Conservation (phyloP, 169 alveolate genomes). For the Plasmodium coatneyi region DNA sequence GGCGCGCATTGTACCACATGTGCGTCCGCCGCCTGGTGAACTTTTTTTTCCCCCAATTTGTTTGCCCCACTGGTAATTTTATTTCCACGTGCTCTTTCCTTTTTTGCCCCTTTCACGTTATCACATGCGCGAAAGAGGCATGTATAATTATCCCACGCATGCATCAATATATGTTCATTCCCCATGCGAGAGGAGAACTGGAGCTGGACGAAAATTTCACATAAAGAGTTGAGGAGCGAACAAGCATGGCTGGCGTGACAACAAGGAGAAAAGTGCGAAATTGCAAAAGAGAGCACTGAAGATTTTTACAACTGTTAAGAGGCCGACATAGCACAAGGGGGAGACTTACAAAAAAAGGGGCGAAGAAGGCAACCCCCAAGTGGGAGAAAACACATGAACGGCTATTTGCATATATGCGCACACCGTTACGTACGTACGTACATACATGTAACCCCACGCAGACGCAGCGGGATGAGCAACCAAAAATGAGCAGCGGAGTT, state of each 20-base stretch:
- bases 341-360: background rate
- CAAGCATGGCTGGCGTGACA: background rate
- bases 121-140: background rate
- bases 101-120: background rate
- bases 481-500: conserved; percentile 26
- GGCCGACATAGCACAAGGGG: background rate
- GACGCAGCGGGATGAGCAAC: background rate
- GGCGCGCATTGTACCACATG: background rate
- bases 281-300: background rate
- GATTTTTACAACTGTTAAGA: conserved; percentile 1
- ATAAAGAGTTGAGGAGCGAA: background rate
- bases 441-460: conserved; percentile 5
- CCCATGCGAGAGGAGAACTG: background rate
- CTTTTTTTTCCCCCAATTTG: background rate
- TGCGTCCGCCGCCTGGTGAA: background rate
- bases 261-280: background rate
- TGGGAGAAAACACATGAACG: background rate
- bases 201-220: background rate
- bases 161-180: background rate
- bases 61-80: background rate
- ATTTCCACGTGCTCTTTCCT: background rate
- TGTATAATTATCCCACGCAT: background rate
- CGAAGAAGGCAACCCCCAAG: background rate
- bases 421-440: background rate
- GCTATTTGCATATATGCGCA: background rate